These are phyloP conservation scores for Citropsis articulata DNA, from an alignment of 345 rosid genomes.

Conservation along the genomic window DNA sequence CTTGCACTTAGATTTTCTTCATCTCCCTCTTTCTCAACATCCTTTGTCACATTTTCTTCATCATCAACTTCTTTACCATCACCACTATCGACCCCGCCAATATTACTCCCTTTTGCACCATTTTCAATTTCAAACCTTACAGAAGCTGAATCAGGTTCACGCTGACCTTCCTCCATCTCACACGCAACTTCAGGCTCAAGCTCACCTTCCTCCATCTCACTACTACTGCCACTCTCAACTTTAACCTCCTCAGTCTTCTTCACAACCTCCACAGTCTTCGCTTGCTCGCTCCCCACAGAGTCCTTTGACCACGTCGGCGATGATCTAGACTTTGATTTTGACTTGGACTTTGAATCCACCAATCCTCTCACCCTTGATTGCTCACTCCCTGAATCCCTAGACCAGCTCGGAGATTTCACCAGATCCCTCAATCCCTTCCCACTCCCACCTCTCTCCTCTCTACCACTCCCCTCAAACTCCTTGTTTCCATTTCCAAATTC, in stretches of 20 bases:
- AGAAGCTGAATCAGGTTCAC: slow-evolving; percentile 17
- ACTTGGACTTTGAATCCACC: slow-evolving; percentile 21
- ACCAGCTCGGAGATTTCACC: slow-evolving; percentile 65
- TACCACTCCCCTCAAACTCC: slow-evolving; percentile 20
- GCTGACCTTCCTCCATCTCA: background rate
- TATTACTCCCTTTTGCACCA: slow-evolving; percentile 16
- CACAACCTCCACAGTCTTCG: slow-evolving; percentile 49
- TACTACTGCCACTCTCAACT: slow-evolving; percentile 50
- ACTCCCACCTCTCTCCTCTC: slow-evolving; percentile 32
- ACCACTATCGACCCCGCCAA: slow-evolving; percentile 16
- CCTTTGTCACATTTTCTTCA: slow-evolving; percentile 21
- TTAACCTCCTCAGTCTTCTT: slow-evolving; percentile 38
- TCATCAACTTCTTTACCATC: slow-evolving; percentile 21
- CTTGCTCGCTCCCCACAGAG: slow-evolving; percentile 68
- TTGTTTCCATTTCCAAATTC: slow-evolving; percentile 29
- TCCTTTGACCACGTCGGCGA: slow-evolving; percentile 89
- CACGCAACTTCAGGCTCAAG: slow-evolving; percentile 51
- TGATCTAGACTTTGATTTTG: slow-evolving; percentile 24
- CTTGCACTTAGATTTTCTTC: slow-evolving; percentile 19
- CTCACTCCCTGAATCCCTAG: slow-evolving; percentile 89
- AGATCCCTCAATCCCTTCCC: slow-evolving; percentile 42
- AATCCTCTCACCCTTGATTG: slow-evolving; percentile 35
- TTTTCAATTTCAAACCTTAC: slow-evolving; percentile 13
- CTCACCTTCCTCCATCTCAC: slow-evolving; percentile 99
- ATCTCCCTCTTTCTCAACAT: slow-evolving; percentile 23